phyloP scores from a whole-genome alignment of 768 basidiomycete species.

The Leccinum incarnatum region DNA sequence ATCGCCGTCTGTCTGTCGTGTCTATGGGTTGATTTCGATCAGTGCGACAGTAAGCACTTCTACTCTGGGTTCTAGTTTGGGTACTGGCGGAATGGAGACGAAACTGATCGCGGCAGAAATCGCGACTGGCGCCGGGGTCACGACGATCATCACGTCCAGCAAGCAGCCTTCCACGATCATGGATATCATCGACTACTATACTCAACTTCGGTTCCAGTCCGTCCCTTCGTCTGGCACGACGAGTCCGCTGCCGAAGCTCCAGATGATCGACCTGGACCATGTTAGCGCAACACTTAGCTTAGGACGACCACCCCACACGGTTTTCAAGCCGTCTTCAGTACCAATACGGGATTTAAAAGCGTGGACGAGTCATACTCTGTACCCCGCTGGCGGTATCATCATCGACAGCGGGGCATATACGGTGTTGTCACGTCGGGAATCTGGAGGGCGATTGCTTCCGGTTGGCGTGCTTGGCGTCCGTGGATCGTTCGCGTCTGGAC shows the following conservation, averaged over 20 bases:
- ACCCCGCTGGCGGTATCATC: constrained; percentile 82
- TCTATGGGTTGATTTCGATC: background rate
- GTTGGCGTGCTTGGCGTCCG: constrained; percentile 86
- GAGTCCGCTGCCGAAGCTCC: constrained; percentile 27
- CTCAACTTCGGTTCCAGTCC: constrained; percentile 37
- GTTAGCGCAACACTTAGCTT: constrained; percentile 23
- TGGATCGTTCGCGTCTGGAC: constrained; percentile 90
- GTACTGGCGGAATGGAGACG: constrained; percentile 99
- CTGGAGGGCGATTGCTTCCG: constrained; percentile 88
- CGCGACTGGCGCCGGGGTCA: constrained; percentile 91
- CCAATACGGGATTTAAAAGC: constrained; percentile 86
- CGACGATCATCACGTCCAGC: constrained; percentile 87
- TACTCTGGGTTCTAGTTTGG: constrained; percentile 88
- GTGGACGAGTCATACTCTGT: constrained; percentile 96
- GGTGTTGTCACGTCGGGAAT: constrained; percentile 80
- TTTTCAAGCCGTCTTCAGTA: constrained; percentile 72
- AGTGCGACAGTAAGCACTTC: constrained; percentile 73
- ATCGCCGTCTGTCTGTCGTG: constrained; percentile 6
- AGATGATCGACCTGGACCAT: constrained; percentile 24
- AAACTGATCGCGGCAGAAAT: constrained; percentile 98
- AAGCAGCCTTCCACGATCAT: constrained; percentile 73
- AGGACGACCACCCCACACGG: constrained; percentile 75
- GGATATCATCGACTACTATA: constrained; percentile 78
- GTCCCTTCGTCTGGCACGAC: constrained; percentile 34
- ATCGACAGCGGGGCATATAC: constrained; percentile 88